Evolutionary conservation across 2,329 filamentous ascomycete species (phyloP).

Genomic region (Diplodia sapinea): DNA sequence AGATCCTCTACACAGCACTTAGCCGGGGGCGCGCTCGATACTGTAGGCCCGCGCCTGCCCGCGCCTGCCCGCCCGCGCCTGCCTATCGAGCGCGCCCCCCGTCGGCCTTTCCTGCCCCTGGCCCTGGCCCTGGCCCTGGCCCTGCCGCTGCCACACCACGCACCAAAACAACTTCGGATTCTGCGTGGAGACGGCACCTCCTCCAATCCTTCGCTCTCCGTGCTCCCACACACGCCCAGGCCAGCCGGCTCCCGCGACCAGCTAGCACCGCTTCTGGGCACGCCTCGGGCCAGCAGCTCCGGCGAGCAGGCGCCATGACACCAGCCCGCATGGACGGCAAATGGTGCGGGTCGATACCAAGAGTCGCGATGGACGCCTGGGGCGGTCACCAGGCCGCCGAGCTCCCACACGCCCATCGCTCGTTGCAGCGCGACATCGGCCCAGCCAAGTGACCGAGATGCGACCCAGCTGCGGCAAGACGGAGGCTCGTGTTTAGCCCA

Average conservation of each 20-base stretch:
- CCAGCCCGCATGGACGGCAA: neutral
- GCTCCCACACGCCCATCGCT: neutral
- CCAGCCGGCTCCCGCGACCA: neutral
- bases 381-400: neutral
- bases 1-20: constrained; percentile 7
- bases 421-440: constrained; percentile 15
- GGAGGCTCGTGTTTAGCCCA: neutral
- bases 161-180: constrained; percentile 11
- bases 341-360: neutral
- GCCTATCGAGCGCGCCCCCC: neutral
- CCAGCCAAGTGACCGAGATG: neutral
- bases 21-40: neutral
- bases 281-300: constrained; percentile 11
- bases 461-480: neutral
- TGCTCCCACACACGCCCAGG: neutral
- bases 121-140: constrained; percentile 5
- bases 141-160: neutral
- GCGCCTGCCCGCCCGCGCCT: neutral
- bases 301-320: constrained; percentile 6
- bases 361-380: neutral
- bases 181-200: constrained; percentile 16
- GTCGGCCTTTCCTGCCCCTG: no score
- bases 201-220: neutral
- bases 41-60: no score
- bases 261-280: constrained; percentile 4